Evolutionary conservation across 495 filamentous ascomycete genomes (phyloP), one percentile per base, ranked within the genome.

Genomic region (Annulohypoxylon maeteangense): DNA sequence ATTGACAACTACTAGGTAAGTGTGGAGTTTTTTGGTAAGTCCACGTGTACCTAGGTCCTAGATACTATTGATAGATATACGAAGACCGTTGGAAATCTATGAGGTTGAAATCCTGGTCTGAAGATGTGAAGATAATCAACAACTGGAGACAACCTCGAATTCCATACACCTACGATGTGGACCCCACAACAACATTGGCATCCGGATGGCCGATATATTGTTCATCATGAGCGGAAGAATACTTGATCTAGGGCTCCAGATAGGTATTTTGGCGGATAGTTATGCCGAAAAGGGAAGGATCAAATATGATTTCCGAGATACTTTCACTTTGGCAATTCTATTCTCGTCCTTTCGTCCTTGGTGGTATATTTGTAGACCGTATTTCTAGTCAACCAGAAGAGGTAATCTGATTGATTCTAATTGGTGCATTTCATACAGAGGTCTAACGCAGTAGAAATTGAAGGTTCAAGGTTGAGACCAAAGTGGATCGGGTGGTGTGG

Each of bases 341-440:
- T 51, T 27, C 23, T 29, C 12, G 47, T 29, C 3, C 11, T 25
- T 4, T 7, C 22, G 2, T 12, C 4, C 12, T 18, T 22, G 20
- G 20, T 48, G 20, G n/a, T 44, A 4, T 20, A 3, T 44, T 44
- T 44, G 18, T 3, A 25, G 7, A 48, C 45, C 8, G 45, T 48
- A 48, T 54, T 0, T 29, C 4, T 3, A 22, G 27, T 54, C 5
- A 32, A 32, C 50, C 10, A 54, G 27, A 54, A 54, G 50, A 20
- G 16, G 50, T 54, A 54, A 54, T 54, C 50, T 10, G n/a, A 20
- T 54, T 7, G 27, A 34, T 54, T 54, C 27, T 54, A 4, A 54
- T 54, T 54, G 50, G 50, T 54, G 47, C 12, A 51, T 7, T 47
- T 16, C 3, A 29, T 29, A 40, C 11, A 0, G 14, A 40, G 36